These are phyloP conservation scores for Ulmus americana DNA, from an alignment of 331 rosid species.

Conservation along the genomic window DNA sequence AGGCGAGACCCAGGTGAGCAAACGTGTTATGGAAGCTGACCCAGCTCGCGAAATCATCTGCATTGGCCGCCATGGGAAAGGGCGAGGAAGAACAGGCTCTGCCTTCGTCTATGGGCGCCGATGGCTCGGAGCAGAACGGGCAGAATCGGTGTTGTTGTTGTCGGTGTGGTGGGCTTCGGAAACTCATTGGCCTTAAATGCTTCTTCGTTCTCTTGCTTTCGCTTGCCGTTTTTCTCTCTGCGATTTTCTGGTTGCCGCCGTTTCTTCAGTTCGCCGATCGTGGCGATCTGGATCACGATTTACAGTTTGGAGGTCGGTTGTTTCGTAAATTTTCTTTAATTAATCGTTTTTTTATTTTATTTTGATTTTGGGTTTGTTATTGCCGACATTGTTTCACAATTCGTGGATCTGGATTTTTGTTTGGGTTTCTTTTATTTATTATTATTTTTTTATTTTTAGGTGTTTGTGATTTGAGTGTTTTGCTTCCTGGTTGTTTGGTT, in stretches of 20 bases:
- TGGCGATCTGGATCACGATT: conserved; percentile 40
- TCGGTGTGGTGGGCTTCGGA: conserved; percentile 40
- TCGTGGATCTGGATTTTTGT: conserved; percentile 42
- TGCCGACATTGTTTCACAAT: conserved; percentile 31
- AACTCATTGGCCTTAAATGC: conserved; percentile 57
- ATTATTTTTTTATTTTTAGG: conserved; percentile 1
- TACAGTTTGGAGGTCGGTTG: conserved; percentile 54
- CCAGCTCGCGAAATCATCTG: conserved; percentile 24
- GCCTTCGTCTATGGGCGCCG: conserved; percentile 31
- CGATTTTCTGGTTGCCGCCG: conserved; percentile 76
- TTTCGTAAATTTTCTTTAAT: background rate
- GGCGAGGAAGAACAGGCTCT: conserved; percentile 47
- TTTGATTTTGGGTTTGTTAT: conserved; percentile 17
- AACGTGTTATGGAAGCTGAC: conserved; percentile 38
- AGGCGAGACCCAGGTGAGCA: conserved; percentile 27
- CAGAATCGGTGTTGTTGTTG: conserved; percentile 36
- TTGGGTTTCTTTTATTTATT: conserved; percentile 7
- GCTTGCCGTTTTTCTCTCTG: conserved; percentile 64
- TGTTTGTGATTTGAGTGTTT: conserved; percentile 12
- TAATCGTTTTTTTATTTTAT: background rate
- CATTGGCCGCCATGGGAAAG: conserved; percentile 75
- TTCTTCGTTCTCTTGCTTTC: conserved; percentile 53
- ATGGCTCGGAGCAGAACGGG: conserved; percentile 35
- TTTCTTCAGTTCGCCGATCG: conserved; percentile 58
- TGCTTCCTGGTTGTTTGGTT: conserved; percentile 18